Percentiles rank a stretch among this genome's conserved stretches.
Evolutionary conservation across 106 monocot genomes (phyloP).

Genomic region (Dendrobium huoshanense): DNA sequence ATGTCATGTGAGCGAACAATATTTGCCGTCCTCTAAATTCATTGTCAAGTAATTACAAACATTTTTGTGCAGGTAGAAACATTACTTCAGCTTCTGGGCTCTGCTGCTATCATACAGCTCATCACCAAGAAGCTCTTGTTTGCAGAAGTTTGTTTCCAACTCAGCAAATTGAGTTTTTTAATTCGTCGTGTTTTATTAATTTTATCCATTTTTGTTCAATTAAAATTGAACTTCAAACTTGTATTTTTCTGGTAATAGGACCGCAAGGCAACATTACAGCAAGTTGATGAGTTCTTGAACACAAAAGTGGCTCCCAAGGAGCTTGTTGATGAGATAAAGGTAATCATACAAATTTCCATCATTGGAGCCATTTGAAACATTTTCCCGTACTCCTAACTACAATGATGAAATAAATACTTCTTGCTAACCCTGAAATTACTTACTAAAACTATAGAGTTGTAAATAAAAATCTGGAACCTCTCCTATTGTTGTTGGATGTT

Average conservation of each 20-base stretch:
- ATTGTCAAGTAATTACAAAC: background rate
- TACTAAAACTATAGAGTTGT: background rate
- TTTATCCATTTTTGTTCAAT: background rate
- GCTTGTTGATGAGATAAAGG: slow-evolving; percentile 90
- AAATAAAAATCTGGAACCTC: background rate
- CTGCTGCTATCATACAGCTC: slow-evolving; percentile 80
- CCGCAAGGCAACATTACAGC: slow-evolving; percentile 66
- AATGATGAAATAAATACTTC: background rate
- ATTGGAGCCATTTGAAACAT: background rate
- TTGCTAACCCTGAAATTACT: background rate
- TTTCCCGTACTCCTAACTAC: background rate
- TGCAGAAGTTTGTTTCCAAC: slow-evolving; percentile 54
- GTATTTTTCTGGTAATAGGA: slow-evolving; percentile 39
- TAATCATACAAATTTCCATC: slow-evolving; percentile 11
- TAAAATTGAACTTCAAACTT: background rate
- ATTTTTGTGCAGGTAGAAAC: slow-evolving; percentile 71
- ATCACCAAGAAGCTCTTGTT: slow-evolving; percentile 72
- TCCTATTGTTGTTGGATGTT: background rate
- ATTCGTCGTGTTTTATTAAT: background rate
- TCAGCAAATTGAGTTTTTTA: background rate
- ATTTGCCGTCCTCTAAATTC: background rate
- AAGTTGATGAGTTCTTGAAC: slow-evolving; percentile 80
- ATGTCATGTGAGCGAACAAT: background rate
- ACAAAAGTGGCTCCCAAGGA: slow-evolving; percentile 93
- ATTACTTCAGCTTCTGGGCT: slow-evolving; percentile 83